Base-by-base conservation (phyloP, 2,329 filamentous ascomycete genomes). In the Phoma herbarum region DNA sequence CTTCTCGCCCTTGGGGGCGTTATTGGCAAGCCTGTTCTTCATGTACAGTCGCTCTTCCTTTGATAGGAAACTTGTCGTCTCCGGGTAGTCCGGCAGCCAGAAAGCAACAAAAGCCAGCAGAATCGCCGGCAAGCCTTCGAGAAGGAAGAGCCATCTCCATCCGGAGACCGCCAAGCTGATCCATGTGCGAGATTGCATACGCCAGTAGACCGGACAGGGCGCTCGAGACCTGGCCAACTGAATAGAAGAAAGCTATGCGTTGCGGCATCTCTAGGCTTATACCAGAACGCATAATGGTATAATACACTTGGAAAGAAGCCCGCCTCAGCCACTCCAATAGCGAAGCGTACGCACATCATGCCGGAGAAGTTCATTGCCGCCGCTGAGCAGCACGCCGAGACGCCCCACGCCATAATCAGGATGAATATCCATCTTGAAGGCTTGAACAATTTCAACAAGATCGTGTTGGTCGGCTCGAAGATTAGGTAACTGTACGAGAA, bases 101-200 rank as follows among this genome's bases (percentile, higher is more conserved):
- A 62, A 57, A 3, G 56, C 56, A 14, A 59, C 53, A 28, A 67
- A 63, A 7, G 64, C 56, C 12, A 67, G 62, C 10, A 65, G 1
- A 6, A 67, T 67, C 1, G 64, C 62, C 8, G 64, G 63, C 6
- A 67, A 39, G 10, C 64, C 62, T 35, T 65, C 64, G 1, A 67
- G 39, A 11, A 65, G 45, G 23, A 67, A 67, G n/a, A 74, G 62
- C 69, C 71, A 74, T 2, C 67, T 57, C 71, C 70, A 74, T 16
- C 71, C 71, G 14, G 64, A 67, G 51, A 7, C 68, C 84, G 8
- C 78, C 80, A 7, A 82, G 80, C 35, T 80, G 78, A 68, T 89
- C 86, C 60, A 88, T 81, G 65, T 89, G 88, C 31, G 77, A 79
- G 63, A 90, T 88, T 8, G 67, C 68, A 57, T 82, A 83, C 1